Evolutionary conservation across 805 yeast species (phyloP), one percentile per base, ranked within the genome.

Genomic region (Kregervanrija delftensis): DNA sequence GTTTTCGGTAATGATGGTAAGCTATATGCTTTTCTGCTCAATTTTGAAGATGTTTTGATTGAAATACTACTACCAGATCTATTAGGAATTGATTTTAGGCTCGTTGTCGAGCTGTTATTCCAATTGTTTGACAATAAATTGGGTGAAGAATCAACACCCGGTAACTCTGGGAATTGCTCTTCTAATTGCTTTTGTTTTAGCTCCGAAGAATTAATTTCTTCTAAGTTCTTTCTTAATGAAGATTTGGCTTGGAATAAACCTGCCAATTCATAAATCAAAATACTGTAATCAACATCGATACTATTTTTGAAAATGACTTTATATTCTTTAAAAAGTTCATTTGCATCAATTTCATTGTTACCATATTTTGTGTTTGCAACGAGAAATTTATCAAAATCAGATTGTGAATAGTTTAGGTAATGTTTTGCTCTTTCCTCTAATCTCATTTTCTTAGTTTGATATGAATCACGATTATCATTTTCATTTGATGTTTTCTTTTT

Each of bases 381-480:
- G 22, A 64, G 58, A 59, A 87, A 88, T 42, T 65, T 57, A 8
- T 67, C 66, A 50, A 81, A 69, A 8, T 68, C 68, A 6, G 63
- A 60, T 11, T 61, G 60, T 30, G 80, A 71, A 52, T 82, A 79
- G 42, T 77, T 71, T 42, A 86, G 64, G 58, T 87, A 86, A 60
- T 85, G 89, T 58, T 83, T 81, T 1, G 96, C 96, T 57, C 96
- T 71, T 59, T 87, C 95, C 50, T 85, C 91, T 30, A 88, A 70
- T 52, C 96, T 73, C 58, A 72, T 65, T 49, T 68, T 73, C 52
- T 78, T 84, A 36, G 71, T 63, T 31, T 73, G 77, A 10, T 64
- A 60, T 1, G 77, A 62, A 44, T 73, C 77, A 9, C 42, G 43
- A 9, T 55, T 52, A 13, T 54, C 58, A 37, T 51, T 53, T 35